These are phyloP conservation scores for Stephania cephalantha DNA, from an alignment of 164 flowering plant genomes.

Conservation along the genomic window DNA sequence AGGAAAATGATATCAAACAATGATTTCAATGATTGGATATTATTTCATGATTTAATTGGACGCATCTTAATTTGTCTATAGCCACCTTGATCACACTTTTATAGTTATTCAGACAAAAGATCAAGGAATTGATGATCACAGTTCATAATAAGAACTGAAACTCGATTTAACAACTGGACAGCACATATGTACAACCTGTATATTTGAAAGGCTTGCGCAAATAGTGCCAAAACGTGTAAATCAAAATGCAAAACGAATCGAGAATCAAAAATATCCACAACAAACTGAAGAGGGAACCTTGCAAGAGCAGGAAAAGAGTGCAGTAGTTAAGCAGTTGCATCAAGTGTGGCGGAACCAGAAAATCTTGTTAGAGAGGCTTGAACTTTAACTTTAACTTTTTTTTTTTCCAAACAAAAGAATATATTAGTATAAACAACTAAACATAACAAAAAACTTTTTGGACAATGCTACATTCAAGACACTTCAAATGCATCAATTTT, in stretches of 20 bases:
- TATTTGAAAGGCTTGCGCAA: no score
- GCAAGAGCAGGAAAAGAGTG: neutral
- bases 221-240: neutral
- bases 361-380: no score
- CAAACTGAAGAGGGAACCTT: neutral
- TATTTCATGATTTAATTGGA: neutral
- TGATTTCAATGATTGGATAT: neutral
- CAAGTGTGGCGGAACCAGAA: no score
- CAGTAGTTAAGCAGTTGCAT: neutral
- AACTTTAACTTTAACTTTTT: no score
- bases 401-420: no score
- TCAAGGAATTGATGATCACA: neutral
- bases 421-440: no score
- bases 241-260: neutral
- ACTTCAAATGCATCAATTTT: no score
- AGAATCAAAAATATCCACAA: neutral
- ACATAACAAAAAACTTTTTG: no score
- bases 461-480: no score
- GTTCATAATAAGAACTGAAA: neutral
- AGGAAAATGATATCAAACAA: neutral
- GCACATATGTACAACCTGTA: neutral
- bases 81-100: neutral
- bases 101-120: neutral
- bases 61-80: neutral
- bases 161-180: neutral